A percentile compares a stretch with the other conserved stretches of the same genome.
Conservation (phyloP, 2,329 filamentous ascomycete species). For the Cryphonectria parasitica region DNA sequence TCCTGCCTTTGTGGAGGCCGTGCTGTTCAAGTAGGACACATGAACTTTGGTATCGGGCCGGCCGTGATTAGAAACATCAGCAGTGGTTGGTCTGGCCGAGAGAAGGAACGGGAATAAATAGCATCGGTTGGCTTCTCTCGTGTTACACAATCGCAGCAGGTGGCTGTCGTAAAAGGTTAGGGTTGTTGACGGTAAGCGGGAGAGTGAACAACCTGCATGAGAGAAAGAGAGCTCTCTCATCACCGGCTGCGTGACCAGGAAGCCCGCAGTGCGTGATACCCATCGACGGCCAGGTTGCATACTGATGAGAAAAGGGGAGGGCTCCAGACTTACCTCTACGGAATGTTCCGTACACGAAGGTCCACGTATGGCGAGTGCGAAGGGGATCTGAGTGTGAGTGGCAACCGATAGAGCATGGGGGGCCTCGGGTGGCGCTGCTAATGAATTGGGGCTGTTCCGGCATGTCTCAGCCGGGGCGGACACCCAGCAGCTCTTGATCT, state of each 20-base stretch:
- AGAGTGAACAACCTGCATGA: neutral
- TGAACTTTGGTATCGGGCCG: neutral
- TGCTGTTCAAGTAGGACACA: neutral
- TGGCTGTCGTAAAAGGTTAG: neutral
- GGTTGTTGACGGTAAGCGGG: neutral
- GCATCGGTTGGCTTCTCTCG: neutral
- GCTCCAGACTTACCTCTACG: neutral
- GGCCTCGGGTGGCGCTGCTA: neutral
- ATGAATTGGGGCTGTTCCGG: neutral
- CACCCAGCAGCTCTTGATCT: slow-evolving; percentile 5
- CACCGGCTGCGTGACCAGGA: neutral
- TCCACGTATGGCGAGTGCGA: neutral
- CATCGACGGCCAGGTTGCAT: neutral
- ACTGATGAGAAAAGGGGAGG: neutral
- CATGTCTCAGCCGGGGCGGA: neutral
- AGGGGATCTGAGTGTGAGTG: neutral
- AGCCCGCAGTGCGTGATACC: neutral
- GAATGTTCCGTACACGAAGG: neutral
- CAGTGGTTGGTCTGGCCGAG: neutral
- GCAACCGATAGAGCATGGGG: neutral
- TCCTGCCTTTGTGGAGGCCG: neutral
- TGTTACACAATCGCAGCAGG: neutral
- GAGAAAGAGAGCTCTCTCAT: neutral
- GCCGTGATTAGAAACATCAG: neutral
- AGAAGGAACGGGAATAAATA: neutral